Conservation (phyloP, 148 eudicot genomes). For the Linanthus parryae region DNA sequence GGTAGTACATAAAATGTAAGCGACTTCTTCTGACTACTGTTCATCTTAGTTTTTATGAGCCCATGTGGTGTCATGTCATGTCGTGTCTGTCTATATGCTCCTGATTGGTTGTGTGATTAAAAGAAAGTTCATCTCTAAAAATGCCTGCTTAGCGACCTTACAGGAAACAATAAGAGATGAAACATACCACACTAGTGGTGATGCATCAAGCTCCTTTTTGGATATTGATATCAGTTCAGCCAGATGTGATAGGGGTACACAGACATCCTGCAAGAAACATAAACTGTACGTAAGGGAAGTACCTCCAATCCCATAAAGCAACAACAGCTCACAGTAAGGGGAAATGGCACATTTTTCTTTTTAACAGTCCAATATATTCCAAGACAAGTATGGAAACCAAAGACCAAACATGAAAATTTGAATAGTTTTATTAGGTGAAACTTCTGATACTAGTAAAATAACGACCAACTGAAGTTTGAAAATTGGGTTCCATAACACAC, state of each 20-base stretch:
- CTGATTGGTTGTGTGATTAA: too few relatives aligned
- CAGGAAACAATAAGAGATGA: constrained; percentile 1
- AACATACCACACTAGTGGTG: constrained; percentile 69
- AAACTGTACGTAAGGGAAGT: background rate
- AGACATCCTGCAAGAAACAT: constrained; percentile 65
- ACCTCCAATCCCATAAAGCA: background rate
- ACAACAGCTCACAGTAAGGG: background rate
- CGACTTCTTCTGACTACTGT: too few relatives aligned
- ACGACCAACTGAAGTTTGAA: background rate
- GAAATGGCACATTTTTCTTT: too few relatives aligned
- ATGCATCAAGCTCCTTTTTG: constrained; percentile 74
- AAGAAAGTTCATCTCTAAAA: too few relatives aligned
- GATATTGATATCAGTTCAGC: constrained; percentile 90
- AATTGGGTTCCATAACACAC: constrained; percentile 9
- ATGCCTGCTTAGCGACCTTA: too few relatives aligned
- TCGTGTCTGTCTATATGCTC: too few relatives aligned
- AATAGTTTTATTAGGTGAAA: background rate
- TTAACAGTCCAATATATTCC: too few relatives aligned
- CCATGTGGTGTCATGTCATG: too few relatives aligned
- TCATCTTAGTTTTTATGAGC: too few relatives aligned
- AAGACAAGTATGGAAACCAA: background rate
- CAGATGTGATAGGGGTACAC: constrained; percentile 85
- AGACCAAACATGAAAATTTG: background rate
- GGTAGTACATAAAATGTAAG: too few relatives aligned
- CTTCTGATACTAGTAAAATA: too few relatives aligned